A percentile compares a stretch with the other conserved stretches of the same genome.
Conservation (phyloP, 495 filamentous ascomycete species). For the Xylaria nigripes region DNA sequence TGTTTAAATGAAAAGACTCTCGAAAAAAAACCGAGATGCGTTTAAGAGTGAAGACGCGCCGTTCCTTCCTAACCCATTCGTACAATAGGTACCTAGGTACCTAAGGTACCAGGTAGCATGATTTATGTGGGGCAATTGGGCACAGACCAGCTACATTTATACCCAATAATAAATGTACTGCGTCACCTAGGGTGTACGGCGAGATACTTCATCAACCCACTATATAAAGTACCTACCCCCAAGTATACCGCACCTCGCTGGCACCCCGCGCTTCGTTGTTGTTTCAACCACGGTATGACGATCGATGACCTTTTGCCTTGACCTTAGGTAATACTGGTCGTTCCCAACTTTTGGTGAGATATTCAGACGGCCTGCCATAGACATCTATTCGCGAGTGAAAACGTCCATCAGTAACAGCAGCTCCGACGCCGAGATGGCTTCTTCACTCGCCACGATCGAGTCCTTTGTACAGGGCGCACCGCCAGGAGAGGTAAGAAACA, state of each 20-base stretch:
- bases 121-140: background rate
- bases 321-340: background rate
- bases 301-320: background rate
- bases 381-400: background rate
- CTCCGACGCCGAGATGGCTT: conserved; percentile 23
- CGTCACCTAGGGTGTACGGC: background rate
- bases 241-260: background rate
- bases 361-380: background rate
- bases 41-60: too few species aligned
- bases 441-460: conserved; percentile 56
- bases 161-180: background rate
- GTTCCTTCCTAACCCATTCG: too few species aligned
- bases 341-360: background rate
- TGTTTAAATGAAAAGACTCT: too few species aligned
- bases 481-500: conserved; percentile 75
- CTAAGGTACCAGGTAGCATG: too few species aligned
- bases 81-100: too few species aligned
- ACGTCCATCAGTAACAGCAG: background rate
- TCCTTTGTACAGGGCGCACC: conserved; percentile 92
- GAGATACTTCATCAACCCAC: background rate
- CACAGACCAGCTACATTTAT: background rate
- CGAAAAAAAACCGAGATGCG: too few species aligned
- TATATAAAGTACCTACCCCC: background rate
- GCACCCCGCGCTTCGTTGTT: conserved; percentile 7
- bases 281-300: conserved; percentile 1